Evolutionary conservation across 345 rosid species (phyloP).

Genomic region (Salix brachista): DNA sequence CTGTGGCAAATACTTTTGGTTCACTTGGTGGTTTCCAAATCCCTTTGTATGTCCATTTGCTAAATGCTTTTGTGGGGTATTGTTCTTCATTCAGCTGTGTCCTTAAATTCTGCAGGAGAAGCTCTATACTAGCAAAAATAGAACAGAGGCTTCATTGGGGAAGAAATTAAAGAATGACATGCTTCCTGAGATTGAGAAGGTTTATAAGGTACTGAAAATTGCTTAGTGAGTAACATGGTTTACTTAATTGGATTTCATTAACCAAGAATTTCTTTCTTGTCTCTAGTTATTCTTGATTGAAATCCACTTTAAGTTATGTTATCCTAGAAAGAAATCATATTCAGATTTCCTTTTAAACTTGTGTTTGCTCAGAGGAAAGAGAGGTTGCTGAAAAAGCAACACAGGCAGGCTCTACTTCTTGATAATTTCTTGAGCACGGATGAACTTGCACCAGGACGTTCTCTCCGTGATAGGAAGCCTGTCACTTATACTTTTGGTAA

Average conservation of each 20-base stretch:
- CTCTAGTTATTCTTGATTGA: not conserved
- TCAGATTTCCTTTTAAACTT: constrained; percentile 4
- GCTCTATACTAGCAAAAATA: constrained; percentile 74
- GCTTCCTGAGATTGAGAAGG: constrained; percentile 97
- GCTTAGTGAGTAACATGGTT: constrained; percentile 6
- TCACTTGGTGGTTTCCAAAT: not conserved
- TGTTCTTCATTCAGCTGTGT: constrained; percentile 4
- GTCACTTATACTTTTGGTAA: constrained; percentile 95
- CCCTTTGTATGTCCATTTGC: not conserved
- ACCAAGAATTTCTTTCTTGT: constrained; percentile 4
- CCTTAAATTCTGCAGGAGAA: constrained; percentile 60
- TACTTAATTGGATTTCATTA: not conserved
- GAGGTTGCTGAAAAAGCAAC: constrained; percentile 82
- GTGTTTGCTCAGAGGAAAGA: constrained; percentile 63
- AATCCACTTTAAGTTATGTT: constrained; percentile 8
- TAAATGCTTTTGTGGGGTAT: not conserved
- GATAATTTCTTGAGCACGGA: constrained; percentile 63
- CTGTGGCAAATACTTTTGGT: not conserved
- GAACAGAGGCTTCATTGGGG: constrained; percentile 83
- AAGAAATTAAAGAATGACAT: constrained; percentile 82
- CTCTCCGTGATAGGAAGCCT: constrained; percentile 91
- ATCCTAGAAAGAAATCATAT: not conserved
- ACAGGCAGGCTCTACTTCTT: constrained; percentile 83
- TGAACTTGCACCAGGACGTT: constrained; percentile 77
- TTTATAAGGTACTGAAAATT: constrained; percentile 67